These are phyloP conservation scores for Fusarium sororula DNA, from an alignment of 2,329 filamentous ascomycete genomes.

Conservation along the genomic window DNA sequence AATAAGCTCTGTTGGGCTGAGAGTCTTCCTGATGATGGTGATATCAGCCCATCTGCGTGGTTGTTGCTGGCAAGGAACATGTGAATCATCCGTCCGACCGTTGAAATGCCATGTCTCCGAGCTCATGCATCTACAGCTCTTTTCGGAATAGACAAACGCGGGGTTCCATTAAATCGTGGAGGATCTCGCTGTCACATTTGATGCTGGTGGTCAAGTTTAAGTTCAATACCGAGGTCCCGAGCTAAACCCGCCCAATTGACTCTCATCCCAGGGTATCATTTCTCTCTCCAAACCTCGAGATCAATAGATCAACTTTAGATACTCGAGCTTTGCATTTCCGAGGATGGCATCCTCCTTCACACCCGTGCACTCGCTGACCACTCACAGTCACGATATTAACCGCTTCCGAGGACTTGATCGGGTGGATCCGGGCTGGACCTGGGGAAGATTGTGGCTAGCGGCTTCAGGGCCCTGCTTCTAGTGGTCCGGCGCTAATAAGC, in stretches of 20 bases:
- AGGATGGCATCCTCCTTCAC: neutral
- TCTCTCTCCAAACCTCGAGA: neutral
- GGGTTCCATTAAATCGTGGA: neutral
- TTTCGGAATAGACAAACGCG: conserved; percentile 7
- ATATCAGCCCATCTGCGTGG: neutral
- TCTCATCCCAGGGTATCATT: neutral
- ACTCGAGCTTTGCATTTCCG: neutral
- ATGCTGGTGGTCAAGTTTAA: neutral
- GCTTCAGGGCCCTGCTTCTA: conserved; percentile 22
- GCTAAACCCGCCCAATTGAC: conserved; percentile 3
- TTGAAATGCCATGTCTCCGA: neutral
- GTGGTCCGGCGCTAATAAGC: conserved; percentile 23
- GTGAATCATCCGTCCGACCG: conserved; percentile 4
- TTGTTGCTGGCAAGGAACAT: conserved; percentile 1
- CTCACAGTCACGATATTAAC: conserved; percentile 16
- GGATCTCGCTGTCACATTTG: neutral
- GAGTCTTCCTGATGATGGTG: neutral
- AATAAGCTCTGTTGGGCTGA: fast-evolving
- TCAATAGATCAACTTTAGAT: neutral
- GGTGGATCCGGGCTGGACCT: conserved; percentile 36
- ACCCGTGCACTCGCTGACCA: conserved; percentile 6
- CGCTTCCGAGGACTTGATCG: conserved; percentile 21
- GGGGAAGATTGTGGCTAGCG: conserved; percentile 25
- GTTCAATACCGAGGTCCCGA: conserved; percentile 19
- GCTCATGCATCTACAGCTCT: neutral